A percentile compares a stretch with the other conserved stretches of the same genome.
phyloP scores from a whole-genome alignment of 1,139 yeast genomes.

The Candida glucosophila region DNA sequence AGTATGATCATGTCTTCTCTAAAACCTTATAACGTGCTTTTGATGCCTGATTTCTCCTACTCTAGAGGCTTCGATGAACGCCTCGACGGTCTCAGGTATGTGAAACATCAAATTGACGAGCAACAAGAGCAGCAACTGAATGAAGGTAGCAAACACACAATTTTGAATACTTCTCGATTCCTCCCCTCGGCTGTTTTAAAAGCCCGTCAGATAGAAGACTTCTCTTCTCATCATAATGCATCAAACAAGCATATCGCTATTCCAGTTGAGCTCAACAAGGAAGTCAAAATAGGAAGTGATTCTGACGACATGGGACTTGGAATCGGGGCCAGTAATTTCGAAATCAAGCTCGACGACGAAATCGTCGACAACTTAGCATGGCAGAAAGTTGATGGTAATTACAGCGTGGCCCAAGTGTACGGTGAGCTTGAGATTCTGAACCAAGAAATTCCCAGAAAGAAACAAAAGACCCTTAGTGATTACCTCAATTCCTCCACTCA shows the following conservation, averaged over 20 bases:
- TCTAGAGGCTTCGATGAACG: constrained; percentile 10
- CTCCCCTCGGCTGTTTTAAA: constrained; percentile 27
- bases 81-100: constrained; percentile 20
- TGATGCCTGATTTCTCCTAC: constrained; percentile 41
- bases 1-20: constrained; percentile 70
- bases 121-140: constrained; percentile 22
- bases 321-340: constrained; percentile 51
- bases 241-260: constrained; percentile 21
- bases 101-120: constrained; percentile 21
- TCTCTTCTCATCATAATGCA: constrained; percentile 8
- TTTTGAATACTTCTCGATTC: constrained; percentile 19
- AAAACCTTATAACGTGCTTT: constrained; percentile 68
- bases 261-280: constrained; percentile 29
- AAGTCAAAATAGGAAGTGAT: constrained; percentile 42
- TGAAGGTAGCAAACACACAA: constrained; percentile 15
- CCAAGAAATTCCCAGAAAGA: constrained; percentile 10
- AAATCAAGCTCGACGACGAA: constrained; percentile 61
- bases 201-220: constrained; percentile 18
- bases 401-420: constrained; percentile 71
- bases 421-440: constrained; percentile 56
- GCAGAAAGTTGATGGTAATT: constrained; percentile 80
- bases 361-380: constrained; percentile 61
- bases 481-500: constrained; percentile 28
- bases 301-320: constrained; percentile 19
- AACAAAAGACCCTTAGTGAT: constrained; percentile 17